A percentile compares a stretch with the other conserved stretches of the same genome.
These are phyloP conservation scores for Leishmania guyanensis DNA, from an alignment of 208 protist species.

Conservation along the genomic window DNA sequence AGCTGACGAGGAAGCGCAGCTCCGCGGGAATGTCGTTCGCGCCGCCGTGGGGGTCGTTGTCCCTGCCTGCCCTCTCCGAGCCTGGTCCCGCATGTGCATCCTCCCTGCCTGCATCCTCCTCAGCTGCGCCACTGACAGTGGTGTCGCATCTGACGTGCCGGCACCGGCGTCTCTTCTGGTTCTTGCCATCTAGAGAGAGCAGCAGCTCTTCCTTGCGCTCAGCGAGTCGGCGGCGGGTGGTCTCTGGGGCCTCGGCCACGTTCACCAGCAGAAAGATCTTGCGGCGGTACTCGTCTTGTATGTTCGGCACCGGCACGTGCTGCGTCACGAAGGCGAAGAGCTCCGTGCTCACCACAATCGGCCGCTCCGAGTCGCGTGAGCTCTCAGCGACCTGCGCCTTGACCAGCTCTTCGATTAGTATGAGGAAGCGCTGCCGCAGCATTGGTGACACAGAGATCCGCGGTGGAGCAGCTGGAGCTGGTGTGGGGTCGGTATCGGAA, in stretches of 20 bases:
- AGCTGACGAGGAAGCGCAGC: slow-evolving; percentile 84
- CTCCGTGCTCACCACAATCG: slow-evolving; percentile 73
- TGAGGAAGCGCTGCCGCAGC: slow-evolving; percentile 80
- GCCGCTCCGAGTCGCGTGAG: slow-evolving; percentile 32
- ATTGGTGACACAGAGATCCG: slow-evolving; percentile 42
- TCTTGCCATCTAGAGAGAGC: background rate
- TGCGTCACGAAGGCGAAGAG: slow-evolving; percentile 78
- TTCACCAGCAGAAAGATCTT: slow-evolving; percentile 92
- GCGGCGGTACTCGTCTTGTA: slow-evolving; percentile 90
- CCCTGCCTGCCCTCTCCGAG: background rate
- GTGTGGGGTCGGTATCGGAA: background rate
- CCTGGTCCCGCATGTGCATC: background rate
- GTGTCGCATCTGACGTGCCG: background rate
- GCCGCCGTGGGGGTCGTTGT: slow-evolving; percentile 33
- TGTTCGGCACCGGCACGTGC: slow-evolving; percentile 84
- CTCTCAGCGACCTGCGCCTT: slow-evolving; percentile 68
- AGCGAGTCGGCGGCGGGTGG: slow-evolving; percentile 35
- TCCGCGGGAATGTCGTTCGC: slow-evolving; percentile 81
- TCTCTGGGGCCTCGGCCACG: slow-evolving; percentile 65
- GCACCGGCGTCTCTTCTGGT: background rate
- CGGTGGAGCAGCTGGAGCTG: background rate
- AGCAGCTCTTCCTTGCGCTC: slow-evolving; percentile 15
- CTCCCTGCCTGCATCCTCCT: background rate
- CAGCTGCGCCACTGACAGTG: background rate
- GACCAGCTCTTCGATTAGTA: slow-evolving; percentile 80